A percentile compares a stretch with the other conserved stretches of the same genome.
phyloP scores from a whole-genome alignment of 768 basidiomycete genomes.

The Hydnum rufescens region DNA sequence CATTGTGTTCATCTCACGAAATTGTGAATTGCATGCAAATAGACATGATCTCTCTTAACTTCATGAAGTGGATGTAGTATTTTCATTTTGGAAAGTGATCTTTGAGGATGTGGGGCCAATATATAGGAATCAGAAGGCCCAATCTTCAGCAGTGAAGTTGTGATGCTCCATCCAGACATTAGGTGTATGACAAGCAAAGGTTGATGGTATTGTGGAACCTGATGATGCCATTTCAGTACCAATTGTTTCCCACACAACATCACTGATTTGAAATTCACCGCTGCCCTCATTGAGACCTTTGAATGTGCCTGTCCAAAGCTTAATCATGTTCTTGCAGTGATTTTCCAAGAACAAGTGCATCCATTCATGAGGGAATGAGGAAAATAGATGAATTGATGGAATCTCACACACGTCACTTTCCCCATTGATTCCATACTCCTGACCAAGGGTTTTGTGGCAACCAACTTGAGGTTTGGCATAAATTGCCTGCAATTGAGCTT shows the following conservation, averaged over 20 bases:
- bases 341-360: conserved; percentile 13
- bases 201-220: conserved; percentile 5
- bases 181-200: conserved; percentile 5
- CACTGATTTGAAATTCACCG: not conserved
- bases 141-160: conserved; percentile 14
- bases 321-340: not conserved
- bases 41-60: not conserved
- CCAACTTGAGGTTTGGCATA: not conserved
- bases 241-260: conserved; percentile 1
- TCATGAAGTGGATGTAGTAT: conserved; percentile 2
- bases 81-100: not conserved
- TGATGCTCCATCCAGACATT: conserved; percentile 1
- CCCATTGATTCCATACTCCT: conserved; percentile 8
- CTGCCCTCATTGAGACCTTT: conserved; percentile 1
- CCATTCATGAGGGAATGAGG: conserved; percentile 6
- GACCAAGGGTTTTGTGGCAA: not conserved
- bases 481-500: not conserved
- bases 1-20: not conserved
- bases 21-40: conserved; percentile 3
- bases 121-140: conserved; percentile 11
- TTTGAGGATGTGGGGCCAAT: conserved; percentile 5
- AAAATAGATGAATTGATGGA: conserved; percentile 2
- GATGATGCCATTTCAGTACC: conserved; percentile 2
- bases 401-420: not conserved
- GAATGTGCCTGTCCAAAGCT: conserved; percentile 6